phyloP scores from a whole-genome alignment of 108 stramenopile species.

The Cyclotella sp. region DNA sequence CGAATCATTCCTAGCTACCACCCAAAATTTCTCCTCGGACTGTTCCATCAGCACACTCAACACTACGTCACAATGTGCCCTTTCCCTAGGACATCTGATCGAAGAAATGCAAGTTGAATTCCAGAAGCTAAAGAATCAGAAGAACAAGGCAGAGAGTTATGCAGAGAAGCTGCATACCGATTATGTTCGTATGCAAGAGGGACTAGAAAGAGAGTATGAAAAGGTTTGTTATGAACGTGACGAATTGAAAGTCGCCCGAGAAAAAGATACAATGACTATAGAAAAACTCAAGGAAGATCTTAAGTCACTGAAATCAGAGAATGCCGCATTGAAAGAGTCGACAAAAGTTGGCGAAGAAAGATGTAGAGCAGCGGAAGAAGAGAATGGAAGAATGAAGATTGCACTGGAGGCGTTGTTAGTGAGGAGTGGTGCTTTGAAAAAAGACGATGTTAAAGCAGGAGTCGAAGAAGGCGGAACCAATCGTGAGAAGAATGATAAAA shows the following conservation, averaged over 20 bases:
- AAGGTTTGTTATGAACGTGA: constrained; percentile 1
- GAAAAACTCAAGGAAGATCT: neutral
- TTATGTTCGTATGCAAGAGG: constrained; percentile 8
- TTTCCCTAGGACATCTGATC: neutral
- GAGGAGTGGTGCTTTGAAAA: constrained; percentile 2
- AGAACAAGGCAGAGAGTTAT: constrained; percentile 3
- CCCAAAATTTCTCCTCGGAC: neutral
- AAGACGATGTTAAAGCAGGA: neutral
- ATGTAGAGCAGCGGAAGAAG: neutral
- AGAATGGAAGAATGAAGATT: constrained; percentile 9
- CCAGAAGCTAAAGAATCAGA: neutral
- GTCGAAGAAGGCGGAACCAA: neutral
- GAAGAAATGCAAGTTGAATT: constrained; percentile 1
- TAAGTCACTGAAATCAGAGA: neutral
- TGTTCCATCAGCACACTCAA: neutral
- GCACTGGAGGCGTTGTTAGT: constrained; percentile 1
- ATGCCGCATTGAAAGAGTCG: neutral
- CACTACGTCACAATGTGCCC: neutral
- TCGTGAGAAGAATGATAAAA: neutral
- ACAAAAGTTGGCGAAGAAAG: neutral
- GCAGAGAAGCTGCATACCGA: neutral
- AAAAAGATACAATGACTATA: neutral
- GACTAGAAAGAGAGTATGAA: constrained; percentile 1
- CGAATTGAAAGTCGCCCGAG: neutral
- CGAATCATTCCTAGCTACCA: neutral